These are phyloP conservation scores for Solanum peruvianum DNA, from an alignment of 257 asterid species.

Conservation along the genomic window DNA sequence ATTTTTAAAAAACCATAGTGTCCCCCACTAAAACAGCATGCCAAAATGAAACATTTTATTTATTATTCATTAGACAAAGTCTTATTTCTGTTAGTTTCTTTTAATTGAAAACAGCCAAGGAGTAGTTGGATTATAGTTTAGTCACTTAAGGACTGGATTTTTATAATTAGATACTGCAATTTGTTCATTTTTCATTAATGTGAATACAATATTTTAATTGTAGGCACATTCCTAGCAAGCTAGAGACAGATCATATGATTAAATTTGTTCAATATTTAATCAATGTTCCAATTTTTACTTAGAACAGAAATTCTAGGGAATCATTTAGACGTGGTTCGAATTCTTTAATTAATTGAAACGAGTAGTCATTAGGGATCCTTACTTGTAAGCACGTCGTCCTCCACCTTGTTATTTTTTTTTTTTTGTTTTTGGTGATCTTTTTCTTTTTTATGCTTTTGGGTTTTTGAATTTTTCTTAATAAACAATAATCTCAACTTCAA, in stretches of 20 bases:
- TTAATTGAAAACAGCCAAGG: background rate
- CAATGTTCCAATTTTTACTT: background rate
- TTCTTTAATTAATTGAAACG: background rate
- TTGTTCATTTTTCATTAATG: background rate
- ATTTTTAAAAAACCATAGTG: background rate
- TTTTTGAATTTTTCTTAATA: background rate
- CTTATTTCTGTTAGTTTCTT: background rate
- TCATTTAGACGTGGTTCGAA: background rate
- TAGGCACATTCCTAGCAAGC: background rate
- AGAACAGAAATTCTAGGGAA: background rate
- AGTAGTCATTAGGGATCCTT: background rate
- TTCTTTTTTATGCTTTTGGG: background rate
- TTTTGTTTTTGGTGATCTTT: background rate
- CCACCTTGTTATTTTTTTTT: background rate
- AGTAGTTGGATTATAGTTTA: background rate
- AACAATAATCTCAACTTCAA: background rate
- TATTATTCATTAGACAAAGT: background rate
- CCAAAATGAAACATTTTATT: background rate
- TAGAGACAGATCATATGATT: background rate
- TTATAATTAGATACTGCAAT: background rate
- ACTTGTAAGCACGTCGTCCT: background rate
- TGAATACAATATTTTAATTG: background rate
- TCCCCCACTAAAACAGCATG: background rate
- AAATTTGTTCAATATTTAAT: background rate
- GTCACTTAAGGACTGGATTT: background rate